phyloP scores from a whole-genome alignment of 306 rosid species.

The Cucurbita moschata region DNA sequence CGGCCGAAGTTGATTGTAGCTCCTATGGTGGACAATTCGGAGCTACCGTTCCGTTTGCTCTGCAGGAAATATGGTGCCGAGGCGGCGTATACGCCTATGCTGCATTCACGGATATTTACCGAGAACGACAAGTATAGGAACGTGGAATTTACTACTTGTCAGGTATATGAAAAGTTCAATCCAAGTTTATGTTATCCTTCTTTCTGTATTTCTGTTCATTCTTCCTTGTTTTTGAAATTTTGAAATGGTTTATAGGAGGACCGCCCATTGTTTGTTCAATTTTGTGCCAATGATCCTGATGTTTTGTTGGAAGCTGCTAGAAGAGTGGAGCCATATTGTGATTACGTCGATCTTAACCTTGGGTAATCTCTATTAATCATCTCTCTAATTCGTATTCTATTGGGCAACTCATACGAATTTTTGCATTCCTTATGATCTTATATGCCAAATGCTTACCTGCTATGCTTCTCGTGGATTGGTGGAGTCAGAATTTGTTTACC shows the following conservation, averaged over 20 bases:
- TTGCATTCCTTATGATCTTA: neutral
- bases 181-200: neutral
- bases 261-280: slow-evolving; percentile 82
- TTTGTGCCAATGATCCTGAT: slow-evolving; percentile 87
- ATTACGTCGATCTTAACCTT: slow-evolving; percentile 87
- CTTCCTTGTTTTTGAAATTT: neutral
- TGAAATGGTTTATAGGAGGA: slow-evolving; percentile 35
- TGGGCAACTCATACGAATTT: too few relatives aligned
- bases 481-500: neutral
- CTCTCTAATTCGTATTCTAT: neutral
- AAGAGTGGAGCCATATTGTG: slow-evolving; percentile 67
- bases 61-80: slow-evolving; percentile 83
- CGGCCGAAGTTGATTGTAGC: slow-evolving; percentile 76
- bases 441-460: neutral
- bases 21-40: slow-evolving; percentile 97
- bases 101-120: slow-evolving; percentile 40
- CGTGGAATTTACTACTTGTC: slow-evolving; percentile 85
- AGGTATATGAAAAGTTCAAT: slow-evolving; percentile 8
- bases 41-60: slow-evolving; percentile 78
- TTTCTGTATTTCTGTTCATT: neutral
- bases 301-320: slow-evolving; percentile 65
- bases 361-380: slow-evolving; percentile 33
- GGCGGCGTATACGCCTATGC: slow-evolving; percentile 47
- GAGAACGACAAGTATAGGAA: slow-evolving; percentile 72
- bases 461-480: neutral